Conservation (phyloP, 2,329 filamentous ascomycete species). For the Dothistroma pini region DNA sequence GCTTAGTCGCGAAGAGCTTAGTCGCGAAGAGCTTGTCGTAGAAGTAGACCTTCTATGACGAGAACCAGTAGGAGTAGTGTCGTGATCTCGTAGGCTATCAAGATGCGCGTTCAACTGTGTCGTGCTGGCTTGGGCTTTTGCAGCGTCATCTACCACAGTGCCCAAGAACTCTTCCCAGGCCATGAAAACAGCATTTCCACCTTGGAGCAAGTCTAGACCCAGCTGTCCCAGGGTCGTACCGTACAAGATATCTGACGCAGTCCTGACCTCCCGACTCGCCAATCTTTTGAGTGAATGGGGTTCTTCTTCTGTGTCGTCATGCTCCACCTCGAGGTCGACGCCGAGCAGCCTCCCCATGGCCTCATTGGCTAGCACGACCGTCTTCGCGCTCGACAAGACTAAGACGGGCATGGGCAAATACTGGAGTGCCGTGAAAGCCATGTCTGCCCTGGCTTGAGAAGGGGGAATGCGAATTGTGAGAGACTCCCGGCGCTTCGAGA, state of each 20-base stretch:
- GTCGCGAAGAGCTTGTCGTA: constrained; percentile 9
- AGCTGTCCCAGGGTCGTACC: constrained; percentile 66
- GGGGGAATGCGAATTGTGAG: constrained; percentile 36
- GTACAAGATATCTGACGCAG: constrained; percentile 57
- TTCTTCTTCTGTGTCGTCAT: constrained; percentile 7
- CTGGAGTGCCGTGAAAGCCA: constrained; percentile 65
- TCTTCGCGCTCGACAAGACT: constrained; percentile 65
- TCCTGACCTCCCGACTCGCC: constrained; percentile 30
- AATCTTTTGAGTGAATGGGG: constrained; percentile 19
- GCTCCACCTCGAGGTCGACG: constrained; percentile 42
- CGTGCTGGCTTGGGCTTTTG: constrained; percentile 26
- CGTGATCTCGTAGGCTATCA: constrained; percentile 16
- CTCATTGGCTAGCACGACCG: constrained; percentile 69
- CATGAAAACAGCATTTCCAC: constrained; percentile 54
- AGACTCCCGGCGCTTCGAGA: constrained; percentile 24
- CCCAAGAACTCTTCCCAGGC: constrained; percentile 51
- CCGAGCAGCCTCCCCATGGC: constrained; percentile 68
- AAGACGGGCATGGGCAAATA: constrained; percentile 70
- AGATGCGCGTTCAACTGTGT: constrained; percentile 31
- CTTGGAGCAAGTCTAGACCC: constrained; percentile 69
- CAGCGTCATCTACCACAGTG: constrained; percentile 41
- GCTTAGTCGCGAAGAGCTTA: constrained; percentile 7
- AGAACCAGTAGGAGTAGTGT: constrained; percentile 20
- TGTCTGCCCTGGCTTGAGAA: constrained; percentile 30
- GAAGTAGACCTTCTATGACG: constrained; percentile 24